These are phyloP conservation scores for Paecilomyces variotii DNA, from an alignment of 2,329 filamentous ascomycete species.

Conservation along the genomic window DNA sequence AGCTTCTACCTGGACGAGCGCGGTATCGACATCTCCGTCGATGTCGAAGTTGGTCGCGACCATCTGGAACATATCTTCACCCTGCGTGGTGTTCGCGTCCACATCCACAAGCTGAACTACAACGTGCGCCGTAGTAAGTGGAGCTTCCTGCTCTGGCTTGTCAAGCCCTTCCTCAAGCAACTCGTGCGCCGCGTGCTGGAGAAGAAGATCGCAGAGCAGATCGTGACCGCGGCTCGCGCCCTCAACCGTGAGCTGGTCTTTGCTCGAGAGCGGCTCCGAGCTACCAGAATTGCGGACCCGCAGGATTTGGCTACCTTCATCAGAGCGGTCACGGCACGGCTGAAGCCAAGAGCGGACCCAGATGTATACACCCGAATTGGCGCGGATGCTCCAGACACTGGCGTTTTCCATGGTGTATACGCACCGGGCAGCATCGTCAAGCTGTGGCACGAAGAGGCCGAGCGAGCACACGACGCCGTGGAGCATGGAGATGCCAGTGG, in stretches of 20 bases:
- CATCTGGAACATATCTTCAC: slow-evolving; percentile 73
- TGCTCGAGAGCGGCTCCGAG: slow-evolving; percentile 76
- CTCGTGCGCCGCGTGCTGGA: slow-evolving; percentile 74
- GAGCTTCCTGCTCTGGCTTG: slow-evolving; percentile 68
- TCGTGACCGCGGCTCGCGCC: slow-evolving; percentile 61
- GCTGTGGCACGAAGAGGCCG: slow-evolving; percentile 76
- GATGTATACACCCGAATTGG: slow-evolving; percentile 70
- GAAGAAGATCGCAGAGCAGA: slow-evolving; percentile 62
- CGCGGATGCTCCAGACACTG: slow-evolving; percentile 51
- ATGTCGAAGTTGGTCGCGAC: slow-evolving; percentile 74
- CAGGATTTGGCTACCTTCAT: slow-evolving; percentile 74
- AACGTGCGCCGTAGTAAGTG: slow-evolving; percentile 62
- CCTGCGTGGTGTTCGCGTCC: slow-evolving; percentile 66
- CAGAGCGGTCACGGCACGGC: slow-evolving; percentile 68
- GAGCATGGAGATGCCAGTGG: slow-evolving; percentile 57
- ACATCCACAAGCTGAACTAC: slow-evolving; percentile 82
- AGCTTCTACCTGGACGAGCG: slow-evolving; percentile 79
- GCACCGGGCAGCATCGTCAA: slow-evolving; percentile 83
- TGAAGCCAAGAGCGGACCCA: slow-evolving; percentile 64
- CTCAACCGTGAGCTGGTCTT: slow-evolving; percentile 81
- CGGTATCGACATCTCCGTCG: slow-evolving; percentile 77
- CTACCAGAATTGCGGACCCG: slow-evolving; percentile 74
- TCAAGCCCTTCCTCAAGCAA: slow-evolving; percentile 76
- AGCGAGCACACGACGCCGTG: slow-evolving; percentile 59
- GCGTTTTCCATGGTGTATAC: slow-evolving; percentile 75